Evolutionary conservation across 2,329 filamentous ascomycete species (phyloP), one percentile per base, ranked within the genome.

Genomic region (Torrubiella hemipterigena): DNA sequence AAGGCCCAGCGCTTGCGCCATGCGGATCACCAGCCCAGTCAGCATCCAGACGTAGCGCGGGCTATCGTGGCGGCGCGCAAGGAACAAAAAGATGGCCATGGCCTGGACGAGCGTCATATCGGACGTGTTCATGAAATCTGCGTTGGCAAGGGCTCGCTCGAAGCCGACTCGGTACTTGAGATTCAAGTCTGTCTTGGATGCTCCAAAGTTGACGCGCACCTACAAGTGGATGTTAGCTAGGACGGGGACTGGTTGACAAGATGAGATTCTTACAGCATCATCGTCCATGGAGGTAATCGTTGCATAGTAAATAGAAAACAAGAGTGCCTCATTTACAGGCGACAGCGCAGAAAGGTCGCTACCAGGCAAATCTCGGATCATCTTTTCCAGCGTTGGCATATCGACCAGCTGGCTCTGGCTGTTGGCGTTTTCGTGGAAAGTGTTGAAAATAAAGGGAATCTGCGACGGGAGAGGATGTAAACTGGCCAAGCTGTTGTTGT

Each of bases 71-170:
- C 61, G 59, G 12, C 67, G 62, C 7, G 69, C 60, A 2, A 69
- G 54, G 4, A 69, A 56, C 6, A 80, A 56, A 37, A 73, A 78
- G 0, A 80, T 54, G 2, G 67, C 53, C 31, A 78, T 67, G 0
- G 75, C 73, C 46, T 81, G 76, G 2, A 80, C 51, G 0, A 77
- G 63, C 6, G 67, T 58, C 2, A 79, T 37, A 26, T 79, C 70
- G 0, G 72, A 69, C 0, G 67, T 65, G 18, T 65, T 67, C 17
- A 81, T 54, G 19, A 80, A 77, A 25, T 69, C 65, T 5, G 73
- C 73, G 31, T 68, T 71, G 1, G 74, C 63, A 8, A 82, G 55
- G 0, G 73, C 70, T 34, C 73, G 67, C 39, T 78, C 72, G 0
- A 73, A 51, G 3, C 63, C 68, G 15, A 69, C 59, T 4, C 69